Evolutionary conservation across 2,329 filamentous ascomycete species (phyloP).

Genomic region (Sphaerulina populicola): DNA sequence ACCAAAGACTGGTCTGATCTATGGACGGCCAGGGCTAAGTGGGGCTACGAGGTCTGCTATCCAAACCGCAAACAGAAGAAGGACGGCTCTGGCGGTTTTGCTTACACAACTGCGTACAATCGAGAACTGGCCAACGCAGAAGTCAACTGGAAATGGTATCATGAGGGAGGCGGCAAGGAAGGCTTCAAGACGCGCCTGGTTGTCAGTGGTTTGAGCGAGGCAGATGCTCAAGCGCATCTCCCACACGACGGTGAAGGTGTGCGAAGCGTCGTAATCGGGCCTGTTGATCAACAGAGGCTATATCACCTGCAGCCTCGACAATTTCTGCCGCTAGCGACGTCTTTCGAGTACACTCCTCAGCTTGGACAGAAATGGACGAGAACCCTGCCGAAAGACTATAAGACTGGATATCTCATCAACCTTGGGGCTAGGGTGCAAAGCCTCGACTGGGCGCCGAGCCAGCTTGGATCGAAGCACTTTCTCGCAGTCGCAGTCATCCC

Average conservation of each 20-base stretch:
- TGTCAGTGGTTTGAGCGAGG: constrained; percentile 30
- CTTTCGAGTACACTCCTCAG: constrained; percentile 33
- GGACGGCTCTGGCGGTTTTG: constrained; percentile 34
- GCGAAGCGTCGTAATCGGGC: constrained; percentile 46
- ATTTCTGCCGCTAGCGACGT: constrained; percentile 40
- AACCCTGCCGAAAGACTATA: constrained; percentile 7
- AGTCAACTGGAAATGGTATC: constrained; percentile 48
- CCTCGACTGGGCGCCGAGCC: constrained; percentile 39
- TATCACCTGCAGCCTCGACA: constrained; percentile 38
- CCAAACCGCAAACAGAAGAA: constrained; percentile 39
- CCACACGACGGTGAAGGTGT: constrained; percentile 26
- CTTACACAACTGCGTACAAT: constrained; percentile 40
- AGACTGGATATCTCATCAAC: constrained; percentile 48
- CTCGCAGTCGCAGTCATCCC: constrained; percentile 41
- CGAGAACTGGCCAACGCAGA: constrained; percentile 40
- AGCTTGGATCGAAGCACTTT: constrained; percentile 45
- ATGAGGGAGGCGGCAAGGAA: constrained; percentile 34
- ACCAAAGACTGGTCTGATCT: constrained; percentile 43
- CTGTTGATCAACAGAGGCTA: constrained; percentile 38
- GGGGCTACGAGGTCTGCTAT: constrained; percentile 45
- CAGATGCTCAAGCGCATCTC: constrained; percentile 40
- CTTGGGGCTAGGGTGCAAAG: constrained; percentile 48
- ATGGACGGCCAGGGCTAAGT: constrained; percentile 44
- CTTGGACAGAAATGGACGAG: constrained; percentile 10
- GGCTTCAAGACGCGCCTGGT: constrained; percentile 40